Evolutionary conservation across 352 stramenopile species (phyloP).

Genomic region (Phytopythium mirpurense): DNA sequence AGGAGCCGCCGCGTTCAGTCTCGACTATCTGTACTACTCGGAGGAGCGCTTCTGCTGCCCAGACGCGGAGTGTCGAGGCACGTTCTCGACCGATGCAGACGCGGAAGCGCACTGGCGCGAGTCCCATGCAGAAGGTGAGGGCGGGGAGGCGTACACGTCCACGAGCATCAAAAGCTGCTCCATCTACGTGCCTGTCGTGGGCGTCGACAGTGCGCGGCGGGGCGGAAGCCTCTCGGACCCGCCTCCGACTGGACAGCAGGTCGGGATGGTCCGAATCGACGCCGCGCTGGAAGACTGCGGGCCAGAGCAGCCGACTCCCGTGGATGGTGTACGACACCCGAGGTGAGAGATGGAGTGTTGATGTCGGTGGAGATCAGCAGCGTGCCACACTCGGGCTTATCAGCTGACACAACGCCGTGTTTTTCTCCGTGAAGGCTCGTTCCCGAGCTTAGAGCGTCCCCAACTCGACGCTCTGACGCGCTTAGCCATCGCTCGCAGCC

Average conservation of each 20-base stretch:
- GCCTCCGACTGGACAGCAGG: neutral
- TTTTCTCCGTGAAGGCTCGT: neutral
- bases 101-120: conserved; percentile 33
- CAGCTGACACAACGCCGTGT: neutral
- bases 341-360: neutral
- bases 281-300: conserved; percentile 13
- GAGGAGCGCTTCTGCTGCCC: conserved; percentile 43
- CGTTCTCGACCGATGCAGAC: conserved; percentile 27
- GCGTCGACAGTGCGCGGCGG: neutral
- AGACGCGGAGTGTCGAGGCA: conserved; percentile 19
- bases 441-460: neutral
- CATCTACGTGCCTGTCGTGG: conserved; percentile 52
- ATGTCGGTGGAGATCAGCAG: neutral
- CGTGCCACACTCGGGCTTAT: neutral
- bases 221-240: neutral
- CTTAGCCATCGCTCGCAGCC: neutral
- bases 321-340: neutral
- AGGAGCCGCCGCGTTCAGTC: conserved; percentile 43
- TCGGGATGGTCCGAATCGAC: conserved; percentile 7
- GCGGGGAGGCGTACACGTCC: conserved; percentile 1
- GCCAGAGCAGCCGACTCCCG: neutral
- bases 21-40: conserved; percentile 75
- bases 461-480: neutral
- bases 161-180: conserved; percentile 42
- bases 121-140: conserved; percentile 12